Evolutionary conservation across 2,329 filamentous ascomycete genomes (phyloP).

Genomic region (Epicoccum nigrum): DNA sequence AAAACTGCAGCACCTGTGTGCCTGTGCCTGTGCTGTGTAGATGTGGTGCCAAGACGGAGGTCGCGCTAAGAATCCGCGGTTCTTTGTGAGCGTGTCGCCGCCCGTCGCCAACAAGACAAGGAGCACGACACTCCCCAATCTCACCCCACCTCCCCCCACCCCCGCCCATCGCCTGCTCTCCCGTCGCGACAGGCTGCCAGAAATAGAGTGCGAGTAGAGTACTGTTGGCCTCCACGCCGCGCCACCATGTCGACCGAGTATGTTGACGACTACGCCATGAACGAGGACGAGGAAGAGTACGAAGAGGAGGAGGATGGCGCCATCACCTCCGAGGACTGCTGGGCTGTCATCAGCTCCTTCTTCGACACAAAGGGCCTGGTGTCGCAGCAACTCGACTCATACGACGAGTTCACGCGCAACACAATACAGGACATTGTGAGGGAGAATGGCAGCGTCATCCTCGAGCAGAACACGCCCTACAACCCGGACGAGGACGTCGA

Average conservation of each 20-base stretch:
- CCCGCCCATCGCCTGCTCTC: constrained; percentile 8
- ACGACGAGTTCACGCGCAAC: constrained; percentile 93
- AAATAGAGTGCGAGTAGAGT: too few relatives aligned
- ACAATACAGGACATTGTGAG: constrained; percentile 95
- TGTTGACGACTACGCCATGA: constrained; percentile 66
- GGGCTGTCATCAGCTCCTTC: constrained; percentile 96
- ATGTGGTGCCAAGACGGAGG: constrained; percentile 1
- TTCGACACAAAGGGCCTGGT: constrained; percentile 96
- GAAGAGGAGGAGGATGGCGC: constrained; percentile 62
- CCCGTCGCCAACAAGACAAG: constrained; percentile 31
- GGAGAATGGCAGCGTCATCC: constrained; percentile 88
- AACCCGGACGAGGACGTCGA: constrained; percentile 70
- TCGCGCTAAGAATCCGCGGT: constrained; percentile 16
- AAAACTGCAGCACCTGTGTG: too few relatives aligned
- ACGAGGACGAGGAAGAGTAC: constrained; percentile 70
- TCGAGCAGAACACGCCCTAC: constrained; percentile 88
- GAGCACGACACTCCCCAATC: constrained; percentile 19
- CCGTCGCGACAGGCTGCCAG: constrained; percentile 3
- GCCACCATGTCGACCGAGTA: constrained; percentile 62
- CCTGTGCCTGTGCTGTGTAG: neutral
- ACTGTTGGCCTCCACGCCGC: constrained; percentile 1
- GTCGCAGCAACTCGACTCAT: constrained; percentile 97
- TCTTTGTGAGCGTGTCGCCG: constrained; percentile 35
- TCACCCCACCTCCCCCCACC: constrained; percentile 18
- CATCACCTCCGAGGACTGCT: constrained; percentile 97